These are phyloP conservation scores for Takashimella tepidaria DNA, from an alignment of 1,284 basidiomycete species.

Conservation along the genomic window DNA sequence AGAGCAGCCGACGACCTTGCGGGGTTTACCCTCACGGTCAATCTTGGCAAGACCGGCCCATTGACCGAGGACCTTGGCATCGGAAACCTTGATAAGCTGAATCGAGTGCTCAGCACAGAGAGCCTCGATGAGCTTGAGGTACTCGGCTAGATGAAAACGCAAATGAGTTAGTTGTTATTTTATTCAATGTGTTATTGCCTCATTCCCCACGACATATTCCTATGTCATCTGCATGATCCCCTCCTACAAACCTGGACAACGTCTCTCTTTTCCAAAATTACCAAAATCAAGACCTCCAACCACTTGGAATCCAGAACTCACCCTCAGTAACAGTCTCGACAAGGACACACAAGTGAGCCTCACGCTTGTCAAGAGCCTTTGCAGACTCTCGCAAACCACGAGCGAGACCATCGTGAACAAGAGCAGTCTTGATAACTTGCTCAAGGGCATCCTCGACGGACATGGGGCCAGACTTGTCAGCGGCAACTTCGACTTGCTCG, in stretches of 20 bases:
- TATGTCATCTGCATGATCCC: no score
- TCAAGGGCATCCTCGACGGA: conserved; percentile 97
- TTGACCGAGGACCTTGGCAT: conserved; percentile 94
- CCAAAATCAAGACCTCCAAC: no score
- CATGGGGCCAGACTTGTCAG: conserved; percentile 82
- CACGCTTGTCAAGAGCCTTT: conserved; percentile 97
- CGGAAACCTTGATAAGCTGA: conserved; percentile 95
- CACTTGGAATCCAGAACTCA: no score
- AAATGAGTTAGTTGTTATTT: no score
- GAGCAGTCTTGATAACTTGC: conserved; percentile 72
- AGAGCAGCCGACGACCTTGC: conserved; percentile 93
- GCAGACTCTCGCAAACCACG: conserved; percentile 96
- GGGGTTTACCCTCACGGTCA: conserved; percentile 96
- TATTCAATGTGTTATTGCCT: no score
- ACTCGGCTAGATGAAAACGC: conserved; percentile 73
- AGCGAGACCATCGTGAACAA: conserved; percentile 96
- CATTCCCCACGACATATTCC: no score
- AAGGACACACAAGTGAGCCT: conserved; percentile 97
- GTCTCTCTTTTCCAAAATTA: no score
- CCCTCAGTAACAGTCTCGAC: conserved; percentile 96
- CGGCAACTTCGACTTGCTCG: conserved; percentile 66
- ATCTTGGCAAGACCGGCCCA: conserved; percentile 99
- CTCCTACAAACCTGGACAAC: no score
- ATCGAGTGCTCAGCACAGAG: conserved; percentile 99
- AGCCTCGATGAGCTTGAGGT: conserved; percentile 99